A percentile compares a stretch with the other conserved stretches of the same genome.
Conservation (phyloP, 768 basidiomycete genomes). For the Boletales sp. region DNA sequence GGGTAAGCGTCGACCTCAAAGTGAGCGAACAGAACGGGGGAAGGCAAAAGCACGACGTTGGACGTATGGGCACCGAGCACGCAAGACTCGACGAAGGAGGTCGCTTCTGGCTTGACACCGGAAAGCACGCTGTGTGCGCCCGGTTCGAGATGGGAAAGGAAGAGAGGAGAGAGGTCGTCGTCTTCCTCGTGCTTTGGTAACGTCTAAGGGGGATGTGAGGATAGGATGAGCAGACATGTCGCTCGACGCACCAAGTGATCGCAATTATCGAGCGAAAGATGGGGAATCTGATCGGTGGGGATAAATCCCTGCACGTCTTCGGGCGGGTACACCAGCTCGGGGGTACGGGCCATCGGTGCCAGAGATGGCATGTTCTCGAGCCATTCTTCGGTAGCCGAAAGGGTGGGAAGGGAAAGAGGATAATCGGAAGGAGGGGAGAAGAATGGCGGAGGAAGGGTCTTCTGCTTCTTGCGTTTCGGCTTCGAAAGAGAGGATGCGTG, state of each 20-base stretch:
- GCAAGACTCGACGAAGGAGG: slow-evolving; percentile 24
- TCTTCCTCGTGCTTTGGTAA: background rate
- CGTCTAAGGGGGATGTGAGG: slow-evolving; percentile 15
- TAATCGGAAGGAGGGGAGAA: background rate
- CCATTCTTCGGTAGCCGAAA: background rate
- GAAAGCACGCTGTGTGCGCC: slow-evolving; percentile 20
- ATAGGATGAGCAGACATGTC: background rate
- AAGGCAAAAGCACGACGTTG: background rate
- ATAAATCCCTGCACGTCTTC: slow-evolving; percentile 25
- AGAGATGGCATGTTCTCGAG: slow-evolving; percentile 2
- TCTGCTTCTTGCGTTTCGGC: slow-evolving; percentile 7
- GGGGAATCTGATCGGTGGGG: slow-evolving; percentile 34
- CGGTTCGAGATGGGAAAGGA: slow-evolving; percentile 22
- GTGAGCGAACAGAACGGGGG: slow-evolving; percentile 7
- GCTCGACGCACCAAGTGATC: slow-evolving; percentile 17
- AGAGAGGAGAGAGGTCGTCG: background rate
- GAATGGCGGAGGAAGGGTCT: background rate
- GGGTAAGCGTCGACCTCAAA: slow-evolving; percentile 11
- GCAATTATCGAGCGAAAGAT: slow-evolving; percentile 27
- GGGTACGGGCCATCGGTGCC: slow-evolving; percentile 6
- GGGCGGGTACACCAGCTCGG: slow-evolving; percentile 16
- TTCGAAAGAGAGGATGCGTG: slow-evolving; percentile 3
- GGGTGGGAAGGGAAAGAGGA: background rate
- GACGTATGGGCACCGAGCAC: slow-evolving; percentile 18
- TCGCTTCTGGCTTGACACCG: slow-evolving; percentile 31